These are phyloP conservation scores for Rhexocercosporidium sp. DNA, from an alignment of 2,329 filamentous ascomycete species.

Conservation along the genomic window DNA sequence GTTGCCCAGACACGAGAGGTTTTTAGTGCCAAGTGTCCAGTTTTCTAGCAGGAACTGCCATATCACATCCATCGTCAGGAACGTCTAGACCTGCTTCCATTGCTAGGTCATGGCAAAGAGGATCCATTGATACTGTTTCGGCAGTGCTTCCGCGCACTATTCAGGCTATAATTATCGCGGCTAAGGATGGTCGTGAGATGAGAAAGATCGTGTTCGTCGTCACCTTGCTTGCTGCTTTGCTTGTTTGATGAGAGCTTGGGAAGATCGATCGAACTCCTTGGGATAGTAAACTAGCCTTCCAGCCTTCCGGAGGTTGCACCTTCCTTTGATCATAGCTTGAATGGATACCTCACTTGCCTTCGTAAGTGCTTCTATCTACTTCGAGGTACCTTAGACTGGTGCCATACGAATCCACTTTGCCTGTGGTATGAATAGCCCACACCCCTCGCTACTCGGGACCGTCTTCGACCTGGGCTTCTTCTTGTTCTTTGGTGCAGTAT, in stretches of 20 bases:
- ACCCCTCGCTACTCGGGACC: background rate
- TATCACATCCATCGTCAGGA: conserved; percentile 4
- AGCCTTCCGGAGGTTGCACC: conserved; percentile 8
- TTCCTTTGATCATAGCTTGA: background rate
- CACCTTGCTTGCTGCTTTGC: background rate
- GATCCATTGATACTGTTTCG: background rate
- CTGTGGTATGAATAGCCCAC: conserved; percentile 4
- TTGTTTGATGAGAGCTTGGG: background rate
- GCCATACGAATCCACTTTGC: background rate
- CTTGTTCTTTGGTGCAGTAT: background rate
- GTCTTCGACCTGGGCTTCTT: background rate
- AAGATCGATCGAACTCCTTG: background rate
- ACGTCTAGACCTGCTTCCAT: conserved; percentile 5
- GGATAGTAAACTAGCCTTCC: background rate
- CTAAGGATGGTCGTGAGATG: background rate
- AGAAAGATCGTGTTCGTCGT: background rate
- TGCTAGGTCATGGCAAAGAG: background rate
- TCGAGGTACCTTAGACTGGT: background rate
- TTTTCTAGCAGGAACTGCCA: conserved; percentile 9
- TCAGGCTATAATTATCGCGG: background rate
- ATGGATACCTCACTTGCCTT: no score
- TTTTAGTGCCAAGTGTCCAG: conserved; percentile 18
- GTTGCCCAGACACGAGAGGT: background rate
- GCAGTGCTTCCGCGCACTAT: conserved; percentile 1
- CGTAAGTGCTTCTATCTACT: no score